Base-by-base conservation (phyloP, 257 asterid species). In the Cinchona pubescens region DNA sequence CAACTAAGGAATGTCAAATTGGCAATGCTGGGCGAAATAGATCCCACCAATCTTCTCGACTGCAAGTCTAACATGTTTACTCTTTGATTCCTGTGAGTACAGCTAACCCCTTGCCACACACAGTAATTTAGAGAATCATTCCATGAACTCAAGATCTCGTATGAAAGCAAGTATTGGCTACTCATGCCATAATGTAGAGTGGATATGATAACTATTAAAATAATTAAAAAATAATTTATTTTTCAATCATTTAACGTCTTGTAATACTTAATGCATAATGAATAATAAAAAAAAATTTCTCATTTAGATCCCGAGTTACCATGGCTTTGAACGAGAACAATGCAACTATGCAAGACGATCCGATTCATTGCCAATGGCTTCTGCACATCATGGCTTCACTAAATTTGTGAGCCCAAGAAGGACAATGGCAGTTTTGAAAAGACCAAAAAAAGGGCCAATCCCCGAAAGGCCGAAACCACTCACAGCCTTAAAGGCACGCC, bases 301-400 rank as follows among this genome's bases (percentile, higher is more conserved):
- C n/a, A n/a, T n/a, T n/a, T n/a, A n/a, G 80, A 71, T 68, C 80
- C 18, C 58, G 43, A 53, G 38, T 69, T 69, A 76, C 34, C 71
- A 13, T 37, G 30, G 62, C 53, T 23, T 68, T 76, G 2, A 76
- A 37, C 40, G 68, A 66, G 3, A 68, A 61, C 34, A 76, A 51
- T 30, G 75, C 72, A 68, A 61, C 34, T 67, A 51, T 30, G 75
- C 72, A 23, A 76, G 49, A 13, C 21, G 60, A 67, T 76, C 80
- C 7, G 70, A 37, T 25, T 76, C 80, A 58, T 76, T 76, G 32
- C 67, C 55, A 12, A 59, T 25, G 15, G 18, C 7, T 11, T 23
- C 42, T 1, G 30, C 40, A 3, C 2, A 14, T 61, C 23, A 40
- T 34, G 4, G 67, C 62, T 56, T 56, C 37, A 30, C 23, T 14